A percentile compares a stretch with the other conserved stretches of the same genome.
phyloP scores from a whole-genome alignment of 345 rosid genomes.

The Aquilaria yunnanensis region DNA sequence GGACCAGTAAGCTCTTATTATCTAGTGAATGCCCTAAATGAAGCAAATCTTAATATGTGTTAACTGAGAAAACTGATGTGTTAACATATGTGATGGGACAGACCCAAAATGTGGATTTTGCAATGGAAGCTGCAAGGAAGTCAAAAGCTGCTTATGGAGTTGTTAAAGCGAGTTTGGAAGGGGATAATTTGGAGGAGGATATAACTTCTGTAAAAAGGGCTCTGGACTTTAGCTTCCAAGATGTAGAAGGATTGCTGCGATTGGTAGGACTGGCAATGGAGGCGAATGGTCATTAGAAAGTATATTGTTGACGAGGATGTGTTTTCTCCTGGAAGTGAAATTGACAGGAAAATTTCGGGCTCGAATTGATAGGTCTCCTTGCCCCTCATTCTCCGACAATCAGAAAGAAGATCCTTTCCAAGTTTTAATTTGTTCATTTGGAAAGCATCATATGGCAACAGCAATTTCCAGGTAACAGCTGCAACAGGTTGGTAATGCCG shows the following conservation, averaged over 20 bases:
- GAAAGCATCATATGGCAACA: no score
- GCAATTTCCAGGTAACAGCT: no score
- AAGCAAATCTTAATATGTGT: no score
- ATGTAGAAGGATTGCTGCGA: constrained; percentile 69
- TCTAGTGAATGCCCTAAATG: no score
- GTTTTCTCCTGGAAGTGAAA: constrained; percentile 12
- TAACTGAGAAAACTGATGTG: no score
- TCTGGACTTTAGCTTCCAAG: constrained; percentile 94
- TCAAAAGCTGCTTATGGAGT: constrained; percentile 62
- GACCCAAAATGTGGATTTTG: constrained; percentile 73
- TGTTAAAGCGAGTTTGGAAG: constrained; percentile 43
- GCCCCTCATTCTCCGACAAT: constrained; percentile 9
- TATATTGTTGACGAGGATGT: constrained; percentile 14
- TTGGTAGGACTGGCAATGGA: constrained; percentile 82
- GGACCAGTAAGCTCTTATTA: no score
- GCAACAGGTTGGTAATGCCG: no score
- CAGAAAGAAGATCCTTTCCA: no score
- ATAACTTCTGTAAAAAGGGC: constrained; percentile 64
- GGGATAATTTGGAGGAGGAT: constrained; percentile 50
- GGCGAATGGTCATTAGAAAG: constrained; percentile 51
- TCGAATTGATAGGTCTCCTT: constrained; percentile 5
- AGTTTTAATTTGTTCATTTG: no score
- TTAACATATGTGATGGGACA: constrained; percentile 25
- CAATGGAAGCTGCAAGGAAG: constrained; percentile 97
- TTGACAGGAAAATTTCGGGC: background rate